Evolutionary conservation across 148 eudicot species (phyloP).

Genomic region (Chenopodium formosanum): DNA sequence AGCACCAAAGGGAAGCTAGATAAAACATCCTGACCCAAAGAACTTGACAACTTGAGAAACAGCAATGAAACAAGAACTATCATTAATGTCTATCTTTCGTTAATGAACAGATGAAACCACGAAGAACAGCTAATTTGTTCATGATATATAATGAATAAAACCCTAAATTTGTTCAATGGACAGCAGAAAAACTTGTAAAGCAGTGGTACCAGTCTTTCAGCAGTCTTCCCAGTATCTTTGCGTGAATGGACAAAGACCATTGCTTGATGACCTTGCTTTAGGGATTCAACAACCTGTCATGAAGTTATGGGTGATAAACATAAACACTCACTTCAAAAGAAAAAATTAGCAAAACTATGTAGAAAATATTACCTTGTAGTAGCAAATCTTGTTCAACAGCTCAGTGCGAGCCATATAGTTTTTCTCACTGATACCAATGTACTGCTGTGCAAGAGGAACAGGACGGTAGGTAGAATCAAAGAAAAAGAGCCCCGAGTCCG

Average conservation of each 20-base stretch:
- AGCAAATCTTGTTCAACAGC: slow-evolving; percentile 79
- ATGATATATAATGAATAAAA: neutral
- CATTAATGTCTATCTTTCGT: neutral
- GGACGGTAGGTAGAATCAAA: slow-evolving; percentile 99
- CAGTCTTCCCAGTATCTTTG: slow-evolving; percentile 95
- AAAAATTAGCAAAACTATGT: neutral
- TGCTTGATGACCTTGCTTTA: slow-evolving; percentile 86
- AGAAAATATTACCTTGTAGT: slow-evolving; percentile 56
- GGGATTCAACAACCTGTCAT: slow-evolving; percentile 77
- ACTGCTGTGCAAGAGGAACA: slow-evolving; percentile 96
- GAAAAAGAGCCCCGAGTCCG: slow-evolving; percentile 87
- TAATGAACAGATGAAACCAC: neutral
- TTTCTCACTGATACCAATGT: slow-evolving; percentile 88
- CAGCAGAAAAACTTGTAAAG: neutral
- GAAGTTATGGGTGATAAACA: slow-evolving; percentile 4
- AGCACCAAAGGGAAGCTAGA: neutral
- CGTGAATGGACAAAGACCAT: slow-evolving; percentile 99
- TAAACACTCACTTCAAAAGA: neutral
- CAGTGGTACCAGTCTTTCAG: slow-evolving; percentile 72
- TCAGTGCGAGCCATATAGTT: slow-evolving; percentile 78
- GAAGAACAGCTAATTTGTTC: neutral
- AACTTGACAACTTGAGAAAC: neutral
- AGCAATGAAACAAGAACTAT: neutral
- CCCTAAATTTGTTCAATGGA: neutral
- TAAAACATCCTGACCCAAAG: neutral